These are phyloP conservation scores for Agarophyton chilense DNA, from an alignment of 23 red algal species.

Conservation along the genomic window DNA sequence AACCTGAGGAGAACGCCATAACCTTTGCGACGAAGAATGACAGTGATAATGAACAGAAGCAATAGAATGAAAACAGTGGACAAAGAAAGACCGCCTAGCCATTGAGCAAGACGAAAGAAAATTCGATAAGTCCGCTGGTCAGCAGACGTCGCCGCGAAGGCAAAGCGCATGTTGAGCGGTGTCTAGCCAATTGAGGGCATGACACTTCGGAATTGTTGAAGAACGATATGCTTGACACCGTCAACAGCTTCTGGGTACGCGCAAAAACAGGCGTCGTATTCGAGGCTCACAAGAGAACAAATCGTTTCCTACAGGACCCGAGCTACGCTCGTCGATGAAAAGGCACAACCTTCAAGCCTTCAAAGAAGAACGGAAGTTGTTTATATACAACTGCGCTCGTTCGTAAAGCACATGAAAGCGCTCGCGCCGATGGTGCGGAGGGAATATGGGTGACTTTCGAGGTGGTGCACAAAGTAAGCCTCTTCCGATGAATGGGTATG, in stretches of 20 bases:
- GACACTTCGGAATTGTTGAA: neutral
- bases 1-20: constrained; percentile 60
- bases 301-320: neutral
- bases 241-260: neutral
- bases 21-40: constrained; percentile 68
- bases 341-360: neutral
- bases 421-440: no score
- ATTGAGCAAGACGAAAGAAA: constrained; percentile 34
- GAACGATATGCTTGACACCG: neutral
- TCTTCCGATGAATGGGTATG: neutral
- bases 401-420: no score
- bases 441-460: neutral
- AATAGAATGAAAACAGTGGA: constrained; percentile 54
- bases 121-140: constrained; percentile 12
- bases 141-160: constrained; percentile 5
- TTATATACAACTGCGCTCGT: neutral
- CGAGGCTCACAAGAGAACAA: neutral
- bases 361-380: neutral
- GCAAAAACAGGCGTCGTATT: neutral
- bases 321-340: neutral
- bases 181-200: constrained; percentile 16
- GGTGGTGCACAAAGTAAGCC: neutral
- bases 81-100: constrained; percentile 54
- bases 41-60: constrained; percentile 32
- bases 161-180: constrained; percentile 1